Evolutionary conservation across 306 rosid genomes (phyloP).

Genomic region (Urtica urens): DNA sequence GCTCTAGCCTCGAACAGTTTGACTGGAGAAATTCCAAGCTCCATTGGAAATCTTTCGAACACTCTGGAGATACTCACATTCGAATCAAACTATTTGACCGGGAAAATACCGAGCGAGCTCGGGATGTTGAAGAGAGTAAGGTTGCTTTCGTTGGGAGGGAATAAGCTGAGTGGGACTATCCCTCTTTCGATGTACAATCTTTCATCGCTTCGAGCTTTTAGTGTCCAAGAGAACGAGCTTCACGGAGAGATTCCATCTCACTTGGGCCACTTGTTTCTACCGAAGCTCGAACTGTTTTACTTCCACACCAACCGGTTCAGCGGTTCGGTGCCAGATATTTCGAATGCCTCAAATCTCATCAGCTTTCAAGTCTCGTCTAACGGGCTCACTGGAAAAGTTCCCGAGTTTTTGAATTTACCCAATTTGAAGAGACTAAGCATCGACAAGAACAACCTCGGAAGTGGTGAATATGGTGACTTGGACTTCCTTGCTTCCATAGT

Average conservation of each 20-base stretch:
- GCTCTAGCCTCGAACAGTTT: neutral
- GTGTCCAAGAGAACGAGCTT: conserved; percentile 4
- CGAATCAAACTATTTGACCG: conserved; percentile 4
- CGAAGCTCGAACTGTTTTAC: conserved; percentile 3
- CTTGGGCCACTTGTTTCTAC: conserved; percentile 8
- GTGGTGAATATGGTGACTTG: conserved; percentile 10
- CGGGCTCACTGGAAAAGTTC: conserved; percentile 16
- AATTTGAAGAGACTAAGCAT: conserved; percentile 1
- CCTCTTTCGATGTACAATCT: conserved; percentile 21
- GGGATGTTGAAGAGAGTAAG: conserved; percentile 12
- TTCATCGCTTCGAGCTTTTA: conserved; percentile 2
- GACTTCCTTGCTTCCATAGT: conserved; percentile 13
- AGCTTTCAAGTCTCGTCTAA: neutral
- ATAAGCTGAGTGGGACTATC: conserved; percentile 14
- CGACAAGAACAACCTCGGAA: conserved; percentile 7
- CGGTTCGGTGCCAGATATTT: conserved; percentile 16
- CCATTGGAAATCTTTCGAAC: conserved; percentile 16
- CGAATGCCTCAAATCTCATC: conserved; percentile 16
- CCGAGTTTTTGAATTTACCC: neutral
- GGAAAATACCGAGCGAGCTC: conserved; percentile 19
- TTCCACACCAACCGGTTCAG: conserved; percentile 5
- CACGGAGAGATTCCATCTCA: conserved; percentile 18
- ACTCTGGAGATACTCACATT: neutral
- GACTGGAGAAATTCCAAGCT: conserved; percentile 15
- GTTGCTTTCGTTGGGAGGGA: neutral